phyloP scores from a whole-genome alignment of 2,329 filamentous ascomycete species.

The Colletotrichum sp. region DNA sequence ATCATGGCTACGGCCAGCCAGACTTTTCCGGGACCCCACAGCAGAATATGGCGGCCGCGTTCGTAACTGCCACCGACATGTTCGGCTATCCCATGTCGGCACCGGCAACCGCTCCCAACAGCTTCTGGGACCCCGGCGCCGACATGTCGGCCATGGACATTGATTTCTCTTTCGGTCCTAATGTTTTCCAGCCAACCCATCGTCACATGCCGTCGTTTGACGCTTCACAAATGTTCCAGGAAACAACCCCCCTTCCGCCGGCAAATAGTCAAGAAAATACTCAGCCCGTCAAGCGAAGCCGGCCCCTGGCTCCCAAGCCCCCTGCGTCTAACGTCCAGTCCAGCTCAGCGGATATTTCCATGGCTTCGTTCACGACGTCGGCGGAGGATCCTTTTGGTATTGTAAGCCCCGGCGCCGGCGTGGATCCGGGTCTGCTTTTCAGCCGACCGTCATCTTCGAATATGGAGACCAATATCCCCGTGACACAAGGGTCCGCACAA shows the following conservation, averaged over 20 bases:
- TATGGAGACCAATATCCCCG: slow-evolving; percentile 42
- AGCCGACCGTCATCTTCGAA: slow-evolving; percentile 54
- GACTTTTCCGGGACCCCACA: slow-evolving; percentile 56
- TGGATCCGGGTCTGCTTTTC: slow-evolving; percentile 65
- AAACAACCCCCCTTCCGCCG: slow-evolving; percentile 39
- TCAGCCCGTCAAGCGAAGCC: slow-evolving; percentile 44
- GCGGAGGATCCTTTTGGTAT: slow-evolving; percentile 58
- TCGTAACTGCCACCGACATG: slow-evolving; percentile 57
- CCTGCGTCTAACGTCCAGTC: slow-evolving; percentile 33
- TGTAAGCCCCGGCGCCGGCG: slow-evolving; percentile 49
- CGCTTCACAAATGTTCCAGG: slow-evolving; percentile 60
- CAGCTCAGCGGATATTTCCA: slow-evolving; percentile 22
- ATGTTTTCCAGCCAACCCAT: slow-evolving; percentile 51
- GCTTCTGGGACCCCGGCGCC: slow-evolving; percentile 62
- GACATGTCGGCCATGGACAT: slow-evolving; percentile 63
- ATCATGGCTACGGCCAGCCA: slow-evolving; percentile 56
- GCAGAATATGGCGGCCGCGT: slow-evolving; percentile 51
- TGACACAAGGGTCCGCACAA: slow-evolving; percentile 23
- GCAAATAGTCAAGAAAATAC: slow-evolving; percentile 21
- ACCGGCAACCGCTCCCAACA: slow-evolving; percentile 52
- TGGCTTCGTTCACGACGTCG: slow-evolving; percentile 47
- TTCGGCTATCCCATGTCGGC: slow-evolving; percentile 67
- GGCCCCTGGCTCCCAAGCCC: slow-evolving; percentile 56
- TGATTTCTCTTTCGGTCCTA: slow-evolving; percentile 54
- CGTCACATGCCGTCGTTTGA: slow-evolving; percentile 58